phyloP scores from a whole-genome alignment of 169 alveolate species.

The Gregarina niphandrodes region DNA sequence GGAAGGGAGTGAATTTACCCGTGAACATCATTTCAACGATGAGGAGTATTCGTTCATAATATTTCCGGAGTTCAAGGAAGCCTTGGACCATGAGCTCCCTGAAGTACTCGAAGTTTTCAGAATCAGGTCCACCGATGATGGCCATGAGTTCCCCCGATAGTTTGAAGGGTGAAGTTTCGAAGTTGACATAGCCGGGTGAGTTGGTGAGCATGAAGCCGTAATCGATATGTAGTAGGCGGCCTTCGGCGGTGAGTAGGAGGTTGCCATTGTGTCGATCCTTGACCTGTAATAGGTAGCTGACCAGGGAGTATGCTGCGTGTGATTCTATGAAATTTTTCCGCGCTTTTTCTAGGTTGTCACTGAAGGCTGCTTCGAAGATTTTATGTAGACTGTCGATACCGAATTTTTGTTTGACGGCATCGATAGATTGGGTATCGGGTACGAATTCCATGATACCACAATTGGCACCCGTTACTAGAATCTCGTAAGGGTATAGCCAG shows the following conservation, averaged over 20 bases:
- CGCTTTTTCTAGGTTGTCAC: conserved; percentile 15
- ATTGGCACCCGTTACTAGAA: conserved; percentile 65
- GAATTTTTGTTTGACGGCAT: conserved; percentile 35
- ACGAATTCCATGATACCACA: conserved; percentile 54
- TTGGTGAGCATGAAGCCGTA: conserved; percentile 77
- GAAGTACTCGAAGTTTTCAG: conserved; percentile 62
- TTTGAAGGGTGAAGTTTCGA: conserved; percentile 85
- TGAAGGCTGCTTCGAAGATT: conserved; percentile 12
- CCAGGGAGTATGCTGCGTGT: conserved; percentile 80
- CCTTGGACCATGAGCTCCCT: conserved; percentile 48
- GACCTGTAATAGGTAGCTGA: conserved; percentile 67
- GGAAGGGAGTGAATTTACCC: conserved; percentile 7
- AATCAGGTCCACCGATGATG: conserved; percentile 67
- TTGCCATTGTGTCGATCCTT: conserved; percentile 89
- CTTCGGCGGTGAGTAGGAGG: conserved; percentile 63
- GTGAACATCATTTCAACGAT: conserved; percentile 63
- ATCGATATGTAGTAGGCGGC: conserved; percentile 79
- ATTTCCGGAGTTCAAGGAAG: conserved; percentile 54
- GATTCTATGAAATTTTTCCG: conserved; percentile 57
- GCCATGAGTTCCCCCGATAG: conserved; percentile 67
- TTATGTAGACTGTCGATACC: conserved; percentile 16
- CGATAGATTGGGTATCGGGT: conserved; percentile 53
- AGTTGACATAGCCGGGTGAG: conserved; percentile 80
- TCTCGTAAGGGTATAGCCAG: conserved; percentile 72
- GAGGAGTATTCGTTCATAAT: conserved; percentile 50